These are phyloP conservation scores for Plenodomus lindquistii DNA, from an alignment of 2,329 filamentous ascomycete species.

Conservation along the genomic window DNA sequence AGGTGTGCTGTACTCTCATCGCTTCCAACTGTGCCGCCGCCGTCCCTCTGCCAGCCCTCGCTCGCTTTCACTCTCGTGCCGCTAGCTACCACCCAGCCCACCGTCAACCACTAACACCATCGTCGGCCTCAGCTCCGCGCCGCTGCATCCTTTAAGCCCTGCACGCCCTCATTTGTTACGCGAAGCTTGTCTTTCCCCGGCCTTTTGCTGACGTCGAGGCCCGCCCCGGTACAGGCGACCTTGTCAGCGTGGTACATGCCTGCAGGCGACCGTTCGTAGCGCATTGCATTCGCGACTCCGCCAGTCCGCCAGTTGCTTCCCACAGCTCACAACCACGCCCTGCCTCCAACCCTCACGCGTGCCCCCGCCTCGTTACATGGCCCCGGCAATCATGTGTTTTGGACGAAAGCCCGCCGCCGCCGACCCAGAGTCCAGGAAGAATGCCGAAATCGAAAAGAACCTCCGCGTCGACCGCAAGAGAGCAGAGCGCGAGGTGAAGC, in stretches of 20 bases:
- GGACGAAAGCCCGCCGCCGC: slow-evolving; percentile 54
- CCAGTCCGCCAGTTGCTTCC: slow-evolving; percentile 6
- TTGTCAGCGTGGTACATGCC: slow-evolving; percentile 3
- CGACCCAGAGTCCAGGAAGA: slow-evolving; percentile 53
- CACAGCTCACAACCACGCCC: slow-evolving; percentile 6
- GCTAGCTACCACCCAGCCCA: slow-evolving; percentile 1
- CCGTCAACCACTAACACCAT: slow-evolving; percentile 1
- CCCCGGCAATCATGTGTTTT: slow-evolving; percentile 56
- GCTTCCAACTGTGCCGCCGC: neutral
- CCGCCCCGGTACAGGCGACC: too few species aligned
- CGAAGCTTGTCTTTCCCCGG: neutral
- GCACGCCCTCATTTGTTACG: neutral
- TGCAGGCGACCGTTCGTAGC: neutral
- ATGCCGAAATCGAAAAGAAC: slow-evolving; percentile 79
- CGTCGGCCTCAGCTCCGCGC: neutral
- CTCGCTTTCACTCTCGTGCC: neutral
- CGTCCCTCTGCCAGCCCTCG: neutral
- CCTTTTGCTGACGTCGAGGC: too few species aligned
- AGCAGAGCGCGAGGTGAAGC: slow-evolving; percentile 86
- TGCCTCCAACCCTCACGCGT: neutral
- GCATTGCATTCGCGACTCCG: neutral
- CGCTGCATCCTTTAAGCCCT: too few species aligned
- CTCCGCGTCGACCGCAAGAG: slow-evolving; percentile 87
- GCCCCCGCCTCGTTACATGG: slow-evolving; percentile 29
- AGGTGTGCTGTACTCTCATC: too few species aligned